These are phyloP conservation scores for Lachnellula occidentalis DNA, from an alignment of 2,329 filamentous ascomycete genomes.

Conservation along the genomic window DNA sequence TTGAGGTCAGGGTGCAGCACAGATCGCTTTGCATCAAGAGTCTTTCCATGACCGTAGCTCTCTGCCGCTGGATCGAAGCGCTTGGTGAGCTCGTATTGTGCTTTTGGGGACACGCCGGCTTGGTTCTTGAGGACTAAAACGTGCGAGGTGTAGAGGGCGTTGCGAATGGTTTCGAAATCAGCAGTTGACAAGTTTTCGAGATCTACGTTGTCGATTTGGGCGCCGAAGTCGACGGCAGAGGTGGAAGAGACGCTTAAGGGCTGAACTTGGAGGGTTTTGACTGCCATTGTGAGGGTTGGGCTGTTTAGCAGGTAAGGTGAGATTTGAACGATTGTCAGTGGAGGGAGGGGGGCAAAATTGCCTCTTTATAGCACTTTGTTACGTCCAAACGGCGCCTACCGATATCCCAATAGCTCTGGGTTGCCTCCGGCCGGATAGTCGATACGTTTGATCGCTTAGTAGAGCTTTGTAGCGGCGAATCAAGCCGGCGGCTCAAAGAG, in stretches of 20 bases:
- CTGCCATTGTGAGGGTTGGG: constrained; percentile 23
- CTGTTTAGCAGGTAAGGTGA: neutral
- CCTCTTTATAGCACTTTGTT: neutral
- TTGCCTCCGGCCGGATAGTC: neutral
- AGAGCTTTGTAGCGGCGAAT: neutral
- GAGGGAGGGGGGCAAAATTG: neutral
- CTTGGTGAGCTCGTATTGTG: constrained; percentile 69
- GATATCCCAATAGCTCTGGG: neutral
- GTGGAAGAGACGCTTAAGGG: constrained; percentile 20
- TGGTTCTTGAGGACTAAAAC: constrained; percentile 69
- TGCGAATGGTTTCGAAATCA: constrained; percentile 58
- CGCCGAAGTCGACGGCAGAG: constrained; percentile 52
- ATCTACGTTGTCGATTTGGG: constrained; percentile 50
- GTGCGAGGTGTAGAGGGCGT: constrained; percentile 62
- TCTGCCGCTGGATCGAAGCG: constrained; percentile 63
- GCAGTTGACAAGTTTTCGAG: constrained; percentile 58
- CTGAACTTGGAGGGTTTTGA: constrained; percentile 27
- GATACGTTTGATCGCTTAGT: neutral
- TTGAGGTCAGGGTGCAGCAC: constrained; percentile 73
- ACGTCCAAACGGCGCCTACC: neutral
- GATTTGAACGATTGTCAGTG: neutral
- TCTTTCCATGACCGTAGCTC: constrained; percentile 72
- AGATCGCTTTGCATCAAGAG: constrained; percentile 56
- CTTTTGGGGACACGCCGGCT: constrained; percentile 55
- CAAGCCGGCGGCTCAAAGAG: neutral